Percentiles rank a stretch among this genome's conserved stretches.
Evolutionary conservation across 2,329 filamentous ascomycete species (phyloP).

Genomic region (Botryotinia calthae): DNA sequence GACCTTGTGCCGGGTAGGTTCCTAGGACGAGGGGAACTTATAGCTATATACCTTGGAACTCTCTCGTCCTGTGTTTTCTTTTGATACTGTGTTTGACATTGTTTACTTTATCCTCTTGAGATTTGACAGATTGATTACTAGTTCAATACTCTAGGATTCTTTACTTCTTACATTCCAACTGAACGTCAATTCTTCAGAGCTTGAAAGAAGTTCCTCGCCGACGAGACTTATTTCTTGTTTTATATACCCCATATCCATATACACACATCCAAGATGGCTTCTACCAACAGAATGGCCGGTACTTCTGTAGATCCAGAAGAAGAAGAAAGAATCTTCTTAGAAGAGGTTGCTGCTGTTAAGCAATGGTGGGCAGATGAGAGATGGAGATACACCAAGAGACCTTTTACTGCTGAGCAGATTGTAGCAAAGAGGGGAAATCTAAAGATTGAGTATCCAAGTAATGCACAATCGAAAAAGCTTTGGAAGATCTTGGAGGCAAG

Average conservation of each 20-base stretch:
- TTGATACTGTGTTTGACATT: not conserved
- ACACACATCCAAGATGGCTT: slow-evolving; percentile 12
- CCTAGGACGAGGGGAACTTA: not conserved
- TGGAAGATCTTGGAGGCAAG: slow-evolving; percentile 85
- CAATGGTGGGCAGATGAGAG: slow-evolving; percentile 90
- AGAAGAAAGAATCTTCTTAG: slow-evolving; percentile 56
- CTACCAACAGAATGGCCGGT: slow-evolving; percentile 55
- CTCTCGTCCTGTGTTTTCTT: too few relatives aligned
- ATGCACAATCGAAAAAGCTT: slow-evolving; percentile 86
- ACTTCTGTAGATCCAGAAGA: slow-evolving; percentile 53
- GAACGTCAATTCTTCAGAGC: not conserved
- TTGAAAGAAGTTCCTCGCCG: not conserved
- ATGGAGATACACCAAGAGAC: slow-evolving; percentile 89
- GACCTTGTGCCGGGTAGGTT: slow-evolving; percentile 3
- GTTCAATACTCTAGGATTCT: not conserved
- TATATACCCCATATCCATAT: slow-evolving; percentile 24
- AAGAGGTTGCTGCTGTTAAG: slow-evolving; percentile 86
- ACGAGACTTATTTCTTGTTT: not conserved
- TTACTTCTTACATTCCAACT: not conserved
- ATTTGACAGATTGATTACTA: not conserved
- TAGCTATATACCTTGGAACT: not conserved
- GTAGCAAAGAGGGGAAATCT: slow-evolving; percentile 91
- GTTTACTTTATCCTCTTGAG: not conserved
- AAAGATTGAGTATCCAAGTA: slow-evolving; percentile 88
- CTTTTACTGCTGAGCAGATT: slow-evolving; percentile 95